Evolutionary conservation across 768 basidiomycete species (phyloP).

Genomic region (Suillus alpinus): DNA sequence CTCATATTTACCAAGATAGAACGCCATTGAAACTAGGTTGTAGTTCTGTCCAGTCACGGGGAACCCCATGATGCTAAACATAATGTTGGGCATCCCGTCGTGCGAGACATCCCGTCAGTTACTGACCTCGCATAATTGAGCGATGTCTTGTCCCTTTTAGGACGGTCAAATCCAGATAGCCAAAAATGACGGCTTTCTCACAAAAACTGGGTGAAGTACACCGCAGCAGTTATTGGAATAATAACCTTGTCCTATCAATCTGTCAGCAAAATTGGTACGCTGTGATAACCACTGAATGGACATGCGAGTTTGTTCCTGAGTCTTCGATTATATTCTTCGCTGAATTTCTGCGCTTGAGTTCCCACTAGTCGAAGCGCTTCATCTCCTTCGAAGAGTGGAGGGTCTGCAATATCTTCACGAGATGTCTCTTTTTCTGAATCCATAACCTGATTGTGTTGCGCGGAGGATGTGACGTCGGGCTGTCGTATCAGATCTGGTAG

Average conservation of each 20-base stretch:
- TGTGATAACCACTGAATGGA: not conserved
- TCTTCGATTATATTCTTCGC: slow-evolving; percentile 55
- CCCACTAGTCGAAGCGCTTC: slow-evolving; percentile 61
- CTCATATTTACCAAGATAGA: slow-evolving; percentile 47
- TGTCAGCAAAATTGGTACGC: not conserved
- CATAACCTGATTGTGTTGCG: not conserved
- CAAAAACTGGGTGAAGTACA: slow-evolving; percentile 43
- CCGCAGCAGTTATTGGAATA: slow-evolving; percentile 37
- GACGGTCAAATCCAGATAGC: not conserved
- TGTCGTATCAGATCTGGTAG: not conserved
- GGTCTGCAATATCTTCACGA: not conserved
- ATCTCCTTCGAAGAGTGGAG: slow-evolving; percentile 36
- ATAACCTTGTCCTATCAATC: slow-evolving; percentile 32
- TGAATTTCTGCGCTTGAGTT: slow-evolving; percentile 46
- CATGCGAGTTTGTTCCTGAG: slow-evolving; percentile 56
- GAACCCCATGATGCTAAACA: slow-evolving; percentile 32
- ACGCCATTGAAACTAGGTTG: slow-evolving; percentile 58
- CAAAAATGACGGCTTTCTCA: not conserved
- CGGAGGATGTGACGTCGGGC: not conserved
- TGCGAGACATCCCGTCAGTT: not conserved
- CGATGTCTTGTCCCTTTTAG: slow-evolving; percentile 38
- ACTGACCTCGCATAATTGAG: slow-evolving; percentile 38
- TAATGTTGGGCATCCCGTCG: not conserved
- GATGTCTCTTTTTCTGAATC: not conserved
- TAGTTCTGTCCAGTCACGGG: slow-evolving; percentile 40